Evolutionary conservation across 2,329 filamentous ascomycete species (phyloP).

Genomic region (Penicillium sp.): DNA sequence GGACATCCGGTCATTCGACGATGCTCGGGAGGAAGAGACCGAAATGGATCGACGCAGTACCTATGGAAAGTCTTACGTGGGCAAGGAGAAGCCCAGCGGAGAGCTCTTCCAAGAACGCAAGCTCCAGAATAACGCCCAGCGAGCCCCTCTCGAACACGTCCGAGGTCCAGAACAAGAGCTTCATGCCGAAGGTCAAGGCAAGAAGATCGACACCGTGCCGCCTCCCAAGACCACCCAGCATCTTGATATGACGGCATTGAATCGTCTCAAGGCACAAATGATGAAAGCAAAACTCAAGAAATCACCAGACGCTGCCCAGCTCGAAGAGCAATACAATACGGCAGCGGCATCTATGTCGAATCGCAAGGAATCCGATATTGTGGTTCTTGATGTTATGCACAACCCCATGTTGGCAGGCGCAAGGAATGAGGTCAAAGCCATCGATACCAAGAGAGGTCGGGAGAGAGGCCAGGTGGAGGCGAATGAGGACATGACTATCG

Average conservation of each 20-base stretch:
- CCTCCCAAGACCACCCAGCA: constrained; percentile 52
- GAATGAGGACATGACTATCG: constrained; percentile 93
- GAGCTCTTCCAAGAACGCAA: constrained; percentile 80
- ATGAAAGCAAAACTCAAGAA: constrained; percentile 92
- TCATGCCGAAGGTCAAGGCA: constrained; percentile 53
- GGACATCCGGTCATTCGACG: constrained; percentile 80
- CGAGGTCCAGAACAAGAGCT: constrained; percentile 40
- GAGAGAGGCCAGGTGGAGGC: constrained; percentile 84
- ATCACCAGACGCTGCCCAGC: constrained; percentile 70
- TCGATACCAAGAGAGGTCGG: constrained; percentile 77
- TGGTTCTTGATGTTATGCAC: constrained; percentile 85
- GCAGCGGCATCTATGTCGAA: constrained; percentile 66
- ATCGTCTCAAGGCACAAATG: constrained; percentile 87
- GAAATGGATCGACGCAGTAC: constrained; percentile 80
- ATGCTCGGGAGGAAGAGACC: constrained; percentile 88
- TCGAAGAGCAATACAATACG: constrained; percentile 82
- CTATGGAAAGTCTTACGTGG: constrained; percentile 82
- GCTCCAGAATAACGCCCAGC: constrained; percentile 56
- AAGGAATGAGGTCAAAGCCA: constrained; percentile 72
- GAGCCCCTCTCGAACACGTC: constrained; percentile 31
- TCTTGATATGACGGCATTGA: constrained; percentile 78
- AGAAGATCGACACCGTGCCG: constrained; percentile 58
- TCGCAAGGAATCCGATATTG: constrained; percentile 64
- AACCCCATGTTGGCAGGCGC: constrained; percentile 81
- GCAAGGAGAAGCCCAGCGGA: constrained; percentile 83